Base-by-base conservation (phyloP, 2,329 filamentous ascomycete species). In the Blastomyces parvus region DNA sequence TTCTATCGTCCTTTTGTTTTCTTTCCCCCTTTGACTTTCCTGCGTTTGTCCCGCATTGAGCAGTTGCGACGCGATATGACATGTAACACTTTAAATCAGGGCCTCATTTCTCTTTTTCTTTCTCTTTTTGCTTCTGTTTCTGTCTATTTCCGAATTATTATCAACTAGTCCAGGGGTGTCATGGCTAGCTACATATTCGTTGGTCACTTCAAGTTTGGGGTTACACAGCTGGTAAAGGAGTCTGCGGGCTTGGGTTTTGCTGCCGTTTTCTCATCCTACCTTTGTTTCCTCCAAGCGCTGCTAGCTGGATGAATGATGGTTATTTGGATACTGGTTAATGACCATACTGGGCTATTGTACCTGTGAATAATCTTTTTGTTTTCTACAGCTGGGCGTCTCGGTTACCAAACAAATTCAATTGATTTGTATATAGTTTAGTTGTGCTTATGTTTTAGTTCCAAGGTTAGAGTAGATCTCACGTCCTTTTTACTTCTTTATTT, bases 1-100 rank as follows among this genome's bases (percentile, higher is more conserved):
- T 64, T 66, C 65, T 67, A 59, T 53, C 52, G n/a, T n/a, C n/a
- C n/a, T n/a, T 67, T 60, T 66, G 52, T 62, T 25, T 48, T 57
- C 22, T 42, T 44, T 58, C 63, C 19, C 3, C 42, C 19, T 6
- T 9, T n/a, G 22, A 50, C 13, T 50, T 25, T 13, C 7, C 9
- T 22, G 22, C 22, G 42, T 46, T 50, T 50, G n/a, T 50, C 8
- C 22, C n/a, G 8, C 22, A 42, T 3, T 42, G 40, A 5, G 13
- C 40, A 42, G 40, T 13, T 17, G 40, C 17, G 13, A 14, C 17
- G 40, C 17, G 40, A 42, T 42, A 42, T 42, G 40, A 42, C 13
- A 17, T 42, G 40, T 42, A 42, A 42, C 40, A 42, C 0, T 42
- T 42, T 42, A 42, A 4, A 42, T 17, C 40, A 42, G 40, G 13